Percentiles rank a stretch among this genome's conserved stretches.
These are phyloP conservation scores for Leishmania gerbilli DNA, from an alignment of 208 protist species.

Conservation along the genomic window DNA sequence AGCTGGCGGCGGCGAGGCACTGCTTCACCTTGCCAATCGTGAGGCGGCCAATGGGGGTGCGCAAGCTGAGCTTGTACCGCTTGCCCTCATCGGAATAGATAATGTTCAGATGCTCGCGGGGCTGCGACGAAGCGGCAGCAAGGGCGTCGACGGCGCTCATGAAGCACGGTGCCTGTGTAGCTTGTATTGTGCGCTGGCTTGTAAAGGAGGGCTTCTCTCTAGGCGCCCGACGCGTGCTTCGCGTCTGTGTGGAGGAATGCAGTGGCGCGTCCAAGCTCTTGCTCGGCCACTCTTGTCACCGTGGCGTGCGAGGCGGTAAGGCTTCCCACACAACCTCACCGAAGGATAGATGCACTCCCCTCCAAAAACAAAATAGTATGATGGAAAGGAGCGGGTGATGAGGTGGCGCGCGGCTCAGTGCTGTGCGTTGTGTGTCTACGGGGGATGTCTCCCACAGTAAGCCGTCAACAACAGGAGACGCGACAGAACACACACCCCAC, in stretches of 20 bases:
- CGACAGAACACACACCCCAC: neutral
- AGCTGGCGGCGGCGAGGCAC: conserved; percentile 55
- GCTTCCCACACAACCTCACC: neutral
- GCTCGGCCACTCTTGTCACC: neutral
- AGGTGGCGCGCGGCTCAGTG: no score
- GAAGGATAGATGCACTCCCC: neutral
- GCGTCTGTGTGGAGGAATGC: neutral
- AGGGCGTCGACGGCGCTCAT: neutral
- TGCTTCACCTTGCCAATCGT: conserved; percentile 73
- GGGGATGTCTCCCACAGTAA: no score
- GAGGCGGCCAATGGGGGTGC: conserved; percentile 48
- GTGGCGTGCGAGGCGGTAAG: neutral
- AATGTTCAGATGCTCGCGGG: conserved; percentile 46
- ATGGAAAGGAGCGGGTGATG: no score
- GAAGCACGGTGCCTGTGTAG: neutral
- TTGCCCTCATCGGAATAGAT: conserved; percentile 60
- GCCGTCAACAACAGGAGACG: neutral
- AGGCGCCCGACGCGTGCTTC: neutral
- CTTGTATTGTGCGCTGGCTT: neutral
- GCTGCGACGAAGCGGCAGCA: neutral
- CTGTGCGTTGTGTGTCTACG: no score
- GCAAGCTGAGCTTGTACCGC: conserved; percentile 62
- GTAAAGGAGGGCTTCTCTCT: neutral
- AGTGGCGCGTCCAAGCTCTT: neutral
- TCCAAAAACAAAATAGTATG: no score